Base-by-base conservation (phyloP, 2,329 filamentous ascomycete species). In the Penicillium fuscoglaucum region DNA sequence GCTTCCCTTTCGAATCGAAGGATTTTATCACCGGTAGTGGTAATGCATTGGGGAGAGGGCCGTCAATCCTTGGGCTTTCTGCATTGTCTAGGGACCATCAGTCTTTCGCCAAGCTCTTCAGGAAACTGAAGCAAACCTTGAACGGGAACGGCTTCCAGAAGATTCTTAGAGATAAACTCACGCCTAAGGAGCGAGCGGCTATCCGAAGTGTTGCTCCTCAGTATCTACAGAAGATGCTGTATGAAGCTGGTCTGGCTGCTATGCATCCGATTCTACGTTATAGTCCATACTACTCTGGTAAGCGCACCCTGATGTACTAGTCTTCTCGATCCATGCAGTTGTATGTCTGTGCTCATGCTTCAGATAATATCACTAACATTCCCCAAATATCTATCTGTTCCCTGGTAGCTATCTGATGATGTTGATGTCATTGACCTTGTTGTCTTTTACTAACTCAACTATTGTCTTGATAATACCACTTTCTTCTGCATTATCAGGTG, bases 171-270 rank as follows among this genome's bases (percentile, higher is more conserved):
- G 5, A 26, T 19, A 26, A 2, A 13, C 21, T 47, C 5, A 17
- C 17, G 12, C 0, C 7, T 17, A 19, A 24, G 6, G 40, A 53
- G 24, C n/a, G 17, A 46, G 21, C 40, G n/a, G 41, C 51, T 29
- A 53, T 53, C 15, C 29, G 41, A 19, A 47, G 51, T 53, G 41
- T 53, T 53, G 40, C 51, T 33, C 31, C 51, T 35, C 29, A 10
- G 7, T 19, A 35, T 21, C 12, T 53, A 8, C 51, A 29, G 8
- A 19, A 21, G 40, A 28, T 46, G 40, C 15, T 53, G n/a, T 28
- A 26, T 35, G 29, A 46, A 6, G 51, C 29, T 45, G 51, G 51
- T 3, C 31, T 47, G 6, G 7, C 0, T 10, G 0, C 8, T 43
- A n/a, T 45, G 39, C 19, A 33, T 24, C 28, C 28, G 8, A 13